Evolutionary conservation across 1,284 basidiomycete species (phyloP).

Genomic region (Trichosporon faecale): DNA sequence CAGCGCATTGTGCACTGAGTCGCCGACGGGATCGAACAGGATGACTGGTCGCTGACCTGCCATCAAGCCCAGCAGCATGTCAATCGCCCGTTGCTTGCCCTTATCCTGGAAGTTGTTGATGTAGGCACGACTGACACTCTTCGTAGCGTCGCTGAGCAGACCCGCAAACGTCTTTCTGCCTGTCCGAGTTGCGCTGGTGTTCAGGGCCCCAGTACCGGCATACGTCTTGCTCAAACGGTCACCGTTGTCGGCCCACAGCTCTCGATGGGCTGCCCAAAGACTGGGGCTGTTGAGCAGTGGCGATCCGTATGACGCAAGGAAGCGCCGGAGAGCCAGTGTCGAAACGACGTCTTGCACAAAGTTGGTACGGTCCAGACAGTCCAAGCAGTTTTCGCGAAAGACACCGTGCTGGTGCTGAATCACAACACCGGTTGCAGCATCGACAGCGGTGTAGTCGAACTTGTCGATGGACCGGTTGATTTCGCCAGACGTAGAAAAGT

Average conservation of each 20-base stretch:
- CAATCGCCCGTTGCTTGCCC: constrained; percentile 89
- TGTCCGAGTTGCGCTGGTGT: constrained; percentile 89
- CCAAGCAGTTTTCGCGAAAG: constrained; percentile 92
- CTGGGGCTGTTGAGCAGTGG: constrained; percentile 43
- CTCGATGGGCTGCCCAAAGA: constrained; percentile 82
- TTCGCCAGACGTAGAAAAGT: constrained; percentile 67
- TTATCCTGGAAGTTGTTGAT: constrained; percentile 99
- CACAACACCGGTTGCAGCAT: constrained; percentile 62
- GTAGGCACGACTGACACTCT: constrained; percentile 86
- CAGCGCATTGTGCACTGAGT: constrained; percentile 71
- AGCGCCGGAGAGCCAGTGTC: constrained; percentile 63
- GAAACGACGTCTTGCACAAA: constrained; percentile 93
- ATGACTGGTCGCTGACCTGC: constrained; percentile 80
- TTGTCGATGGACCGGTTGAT: constrained; percentile 67
- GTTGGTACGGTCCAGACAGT: constrained; percentile 97
- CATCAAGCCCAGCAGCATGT: constrained; percentile 91
- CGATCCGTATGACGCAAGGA: constrained; percentile 43
- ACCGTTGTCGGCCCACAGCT: constrained; percentile 95
- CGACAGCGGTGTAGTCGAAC: constrained; percentile 81
- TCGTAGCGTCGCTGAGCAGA: constrained; percentile 90
- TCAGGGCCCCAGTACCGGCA: constrained; percentile 92
- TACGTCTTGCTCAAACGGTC: constrained; percentile 85
- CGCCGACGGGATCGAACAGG: constrained; percentile 91
- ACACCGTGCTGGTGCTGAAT: constrained; percentile 82
- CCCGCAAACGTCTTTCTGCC: constrained; percentile 92